Conservation (phyloP, 164 flowering plant species). For the Platanus orientalis region DNA sequence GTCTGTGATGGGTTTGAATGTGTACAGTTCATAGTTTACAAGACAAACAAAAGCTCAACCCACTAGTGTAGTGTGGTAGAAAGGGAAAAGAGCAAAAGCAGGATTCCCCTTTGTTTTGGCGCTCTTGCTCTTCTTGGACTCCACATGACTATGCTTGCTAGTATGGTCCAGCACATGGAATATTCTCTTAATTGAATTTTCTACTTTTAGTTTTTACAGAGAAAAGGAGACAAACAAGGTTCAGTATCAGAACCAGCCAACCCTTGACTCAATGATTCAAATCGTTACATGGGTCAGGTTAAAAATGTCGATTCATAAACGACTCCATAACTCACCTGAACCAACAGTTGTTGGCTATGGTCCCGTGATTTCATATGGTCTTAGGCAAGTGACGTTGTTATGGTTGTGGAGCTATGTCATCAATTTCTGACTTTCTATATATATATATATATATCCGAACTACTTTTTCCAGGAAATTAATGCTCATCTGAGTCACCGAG, state of each 20-base stretch:
- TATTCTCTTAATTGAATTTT: neutral
- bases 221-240: neutral
- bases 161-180: constrained; percentile 5
- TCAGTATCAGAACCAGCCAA: neutral
- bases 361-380: too few relatives aligned
- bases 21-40: constrained; percentile 19
- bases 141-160: constrained; percentile 6
- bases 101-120: constrained; percentile 10
- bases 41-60: constrained; percentile 16
- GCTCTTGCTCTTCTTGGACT: constrained; percentile 11
- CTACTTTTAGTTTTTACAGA: neutral
- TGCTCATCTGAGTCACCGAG: too few relatives aligned
- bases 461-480: too few relatives aligned
- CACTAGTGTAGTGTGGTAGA: neutral
- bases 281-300: too few relatives aligned
- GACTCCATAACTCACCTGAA: too few relatives aligned
- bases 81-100: constrained; percentile 12
- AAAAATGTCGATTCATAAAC: too few relatives aligned
- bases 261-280: too few relatives aligned
- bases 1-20: constrained; percentile 21
- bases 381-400: too few relatives aligned
- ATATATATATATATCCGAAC: too few relatives aligned
- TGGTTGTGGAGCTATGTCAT: too few relatives aligned
- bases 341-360: too few relatives aligned
- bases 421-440: too few relatives aligned